Conservation (phyloP, 139 green algal genomes). For the Diplosphaera chodatii region DNA sequence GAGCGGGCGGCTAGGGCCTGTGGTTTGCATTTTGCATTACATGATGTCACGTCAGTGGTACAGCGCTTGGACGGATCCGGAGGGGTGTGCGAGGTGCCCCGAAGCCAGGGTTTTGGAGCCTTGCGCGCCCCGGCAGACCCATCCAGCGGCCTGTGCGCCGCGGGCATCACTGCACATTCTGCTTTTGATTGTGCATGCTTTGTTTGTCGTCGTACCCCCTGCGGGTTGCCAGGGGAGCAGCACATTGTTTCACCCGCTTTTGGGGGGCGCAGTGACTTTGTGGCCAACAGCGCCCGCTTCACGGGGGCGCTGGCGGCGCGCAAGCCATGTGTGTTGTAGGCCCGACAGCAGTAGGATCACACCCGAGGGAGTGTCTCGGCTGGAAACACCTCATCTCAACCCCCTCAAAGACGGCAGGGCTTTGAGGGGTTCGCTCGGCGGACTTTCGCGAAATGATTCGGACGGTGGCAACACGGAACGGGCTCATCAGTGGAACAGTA, state of each 20-base stretch:
- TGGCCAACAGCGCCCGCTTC: neutral
- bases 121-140: neutral
- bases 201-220: neutral
- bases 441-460: neutral
- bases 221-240: neutral
- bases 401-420: neutral
- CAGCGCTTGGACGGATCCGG: too few species aligned
- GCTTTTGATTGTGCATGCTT: neutral
- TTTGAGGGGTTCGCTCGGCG: neutral
- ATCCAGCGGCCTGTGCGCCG: neutral
- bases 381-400: too few species aligned
- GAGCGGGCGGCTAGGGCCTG: too few species aligned
- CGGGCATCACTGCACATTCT: neutral
- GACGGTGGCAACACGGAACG: neutral
- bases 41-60: too few species aligned
- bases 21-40: too few species aligned
- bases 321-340: neutral
- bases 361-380: neutral
- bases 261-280: neutral
- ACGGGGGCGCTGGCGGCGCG: too few species aligned
- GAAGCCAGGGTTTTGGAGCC: too few species aligned
- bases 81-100: too few species aligned
- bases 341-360: constrained; percentile 1
- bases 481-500: neutral
- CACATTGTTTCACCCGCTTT: neutral